Percentiles rank a stretch among this genome's conserved stretches.
Evolutionary conservation across 108 stramenopile genomes (phyloP).

Genomic region (Fragilaria radians): DNA sequence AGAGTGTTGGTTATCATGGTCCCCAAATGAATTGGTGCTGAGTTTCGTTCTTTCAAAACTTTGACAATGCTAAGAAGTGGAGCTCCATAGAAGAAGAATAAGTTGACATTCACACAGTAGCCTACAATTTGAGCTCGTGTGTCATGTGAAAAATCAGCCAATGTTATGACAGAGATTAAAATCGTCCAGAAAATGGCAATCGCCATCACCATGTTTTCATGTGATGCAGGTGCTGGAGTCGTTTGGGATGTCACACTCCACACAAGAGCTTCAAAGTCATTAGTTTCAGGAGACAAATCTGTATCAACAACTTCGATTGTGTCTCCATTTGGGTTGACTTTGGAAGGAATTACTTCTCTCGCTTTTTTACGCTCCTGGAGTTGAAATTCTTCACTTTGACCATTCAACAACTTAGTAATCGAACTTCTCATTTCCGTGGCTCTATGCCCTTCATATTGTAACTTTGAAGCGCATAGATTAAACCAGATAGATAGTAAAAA

Average conservation of each 20-base stretch:
- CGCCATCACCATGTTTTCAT: constrained; percentile 50
- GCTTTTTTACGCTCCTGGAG: neutral
- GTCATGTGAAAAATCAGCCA: constrained; percentile 15
- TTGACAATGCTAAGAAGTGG: constrained; percentile 59
- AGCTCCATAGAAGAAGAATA: constrained; percentile 80
- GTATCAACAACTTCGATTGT: neutral
- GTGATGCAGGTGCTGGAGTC: constrained; percentile 45
- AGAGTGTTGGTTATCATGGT: constrained; percentile 69
- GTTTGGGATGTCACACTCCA: constrained; percentile 55
- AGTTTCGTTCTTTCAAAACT: constrained; percentile 42
- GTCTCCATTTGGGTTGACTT: neutral
- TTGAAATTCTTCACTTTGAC: constrained; percentile 15
- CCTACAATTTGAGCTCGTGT: constrained; percentile 53
- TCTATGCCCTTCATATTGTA: constrained; percentile 48
- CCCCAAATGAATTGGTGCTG: constrained; percentile 54
- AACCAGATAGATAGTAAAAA: constrained; percentile 56
- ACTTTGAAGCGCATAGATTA: constrained; percentile 61
- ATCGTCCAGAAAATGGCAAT: constrained; percentile 40
- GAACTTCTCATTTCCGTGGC: constrained; percentile 23
- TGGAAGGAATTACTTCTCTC: neutral
- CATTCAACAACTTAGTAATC: constrained; percentile 34
- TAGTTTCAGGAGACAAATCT: neutral
- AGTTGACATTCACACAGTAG: constrained; percentile 53
- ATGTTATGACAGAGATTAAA: constrained; percentile 31
- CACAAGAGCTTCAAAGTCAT: constrained; percentile 36